Conservation (phyloP, 139 green algal species). For the Chlorella sp. region DNA sequence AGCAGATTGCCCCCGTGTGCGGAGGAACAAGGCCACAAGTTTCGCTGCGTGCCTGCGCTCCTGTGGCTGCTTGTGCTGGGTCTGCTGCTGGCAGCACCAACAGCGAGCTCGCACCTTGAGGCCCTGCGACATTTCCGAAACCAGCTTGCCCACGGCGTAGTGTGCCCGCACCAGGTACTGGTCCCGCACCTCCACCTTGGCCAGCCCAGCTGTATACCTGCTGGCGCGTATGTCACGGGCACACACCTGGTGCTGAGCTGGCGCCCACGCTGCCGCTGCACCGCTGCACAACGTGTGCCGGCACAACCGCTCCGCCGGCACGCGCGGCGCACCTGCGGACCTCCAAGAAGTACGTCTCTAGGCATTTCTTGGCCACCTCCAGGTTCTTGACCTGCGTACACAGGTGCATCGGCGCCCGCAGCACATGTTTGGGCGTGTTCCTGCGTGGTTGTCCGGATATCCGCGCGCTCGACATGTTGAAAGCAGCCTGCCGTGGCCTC, state of each 20-base stretch:
- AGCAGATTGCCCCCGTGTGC: too few species aligned
- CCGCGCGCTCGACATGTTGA: too few species aligned
- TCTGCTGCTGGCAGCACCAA: too few species aligned
- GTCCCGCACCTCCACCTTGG: slow-evolving; percentile 22
- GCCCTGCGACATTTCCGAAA: slow-evolving; percentile 28
- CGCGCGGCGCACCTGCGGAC: slow-evolving; percentile 14
- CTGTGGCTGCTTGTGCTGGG: too few species aligned
- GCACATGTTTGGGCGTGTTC: too few species aligned
- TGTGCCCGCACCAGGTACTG: slow-evolving; percentile 40
- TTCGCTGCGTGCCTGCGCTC: too few species aligned
- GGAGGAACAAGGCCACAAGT: too few species aligned
- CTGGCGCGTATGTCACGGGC: background rate
- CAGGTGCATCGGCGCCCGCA: too few species aligned
- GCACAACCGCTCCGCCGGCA: too few species aligned
- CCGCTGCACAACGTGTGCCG: background rate
- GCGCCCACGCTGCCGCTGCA: background rate
- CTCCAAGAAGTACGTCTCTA: slow-evolving; percentile 41
- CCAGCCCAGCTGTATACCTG: slow-evolving; percentile 1
- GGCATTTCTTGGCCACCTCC: slow-evolving; percentile 31
- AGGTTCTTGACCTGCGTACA: slow-evolving; percentile 31
- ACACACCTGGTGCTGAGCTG: background rate
- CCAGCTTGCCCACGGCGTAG: slow-evolving; percentile 35
- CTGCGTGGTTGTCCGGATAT: too few species aligned
- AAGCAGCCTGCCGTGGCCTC: too few species aligned
- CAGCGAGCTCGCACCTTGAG: slow-evolving; percentile 40